Percentiles rank a stretch among this genome's conserved stretches.
Conservation (phyloP, 1,284 basidiomycete genomes). For the Pseudozyma tsukubaensis region DNA sequence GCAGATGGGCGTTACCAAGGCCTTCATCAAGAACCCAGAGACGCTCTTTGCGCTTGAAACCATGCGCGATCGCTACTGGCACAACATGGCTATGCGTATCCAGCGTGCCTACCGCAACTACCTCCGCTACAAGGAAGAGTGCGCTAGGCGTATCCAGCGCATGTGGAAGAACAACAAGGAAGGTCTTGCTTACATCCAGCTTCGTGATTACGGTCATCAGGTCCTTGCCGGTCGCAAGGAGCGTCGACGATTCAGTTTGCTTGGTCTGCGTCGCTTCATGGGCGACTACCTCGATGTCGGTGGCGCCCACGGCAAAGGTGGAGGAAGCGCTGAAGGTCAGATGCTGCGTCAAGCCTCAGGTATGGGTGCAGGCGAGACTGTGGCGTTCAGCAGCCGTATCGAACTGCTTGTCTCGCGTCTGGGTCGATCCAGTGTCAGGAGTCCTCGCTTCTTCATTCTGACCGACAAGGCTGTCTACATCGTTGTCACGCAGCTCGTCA, state of each 20-base stretch:
- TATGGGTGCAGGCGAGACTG: conserved; percentile 70
- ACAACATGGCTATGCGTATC: conserved; percentile 97
- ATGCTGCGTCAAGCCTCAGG: conserved; percentile 81
- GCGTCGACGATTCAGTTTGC: conserved; percentile 88
- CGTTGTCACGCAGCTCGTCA: conserved; percentile 74
- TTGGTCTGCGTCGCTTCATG: conserved; percentile 93
- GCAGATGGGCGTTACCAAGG: conserved; percentile 99
- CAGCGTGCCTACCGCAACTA: conserved; percentile 97
- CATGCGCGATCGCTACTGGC: conserved; percentile 99
- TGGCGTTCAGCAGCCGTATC: conserved; percentile 83
- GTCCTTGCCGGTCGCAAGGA: conserved; percentile 92
- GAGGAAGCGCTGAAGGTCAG: conserved; percentile 77
- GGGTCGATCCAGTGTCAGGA: conserved; percentile 88
- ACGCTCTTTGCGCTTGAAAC: conserved; percentile 98
- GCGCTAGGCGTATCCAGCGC: conserved; percentile 91
- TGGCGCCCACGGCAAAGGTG: conserved; percentile 73
- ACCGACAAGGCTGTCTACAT: conserved; percentile 91
- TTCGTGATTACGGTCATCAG: conserved; percentile 93
- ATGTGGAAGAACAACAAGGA: conserved; percentile 99
- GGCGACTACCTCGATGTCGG: conserved; percentile 96
- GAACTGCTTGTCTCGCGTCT: conserved; percentile 89
- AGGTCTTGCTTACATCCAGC: conserved; percentile 84
- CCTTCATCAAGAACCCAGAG: conserved; percentile 99
- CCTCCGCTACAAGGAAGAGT: conserved; percentile 93
- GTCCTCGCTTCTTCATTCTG: conserved; percentile 89